Conservation (phyloP, 306 rosid species). For the Coriaria nepalensis region DNA sequence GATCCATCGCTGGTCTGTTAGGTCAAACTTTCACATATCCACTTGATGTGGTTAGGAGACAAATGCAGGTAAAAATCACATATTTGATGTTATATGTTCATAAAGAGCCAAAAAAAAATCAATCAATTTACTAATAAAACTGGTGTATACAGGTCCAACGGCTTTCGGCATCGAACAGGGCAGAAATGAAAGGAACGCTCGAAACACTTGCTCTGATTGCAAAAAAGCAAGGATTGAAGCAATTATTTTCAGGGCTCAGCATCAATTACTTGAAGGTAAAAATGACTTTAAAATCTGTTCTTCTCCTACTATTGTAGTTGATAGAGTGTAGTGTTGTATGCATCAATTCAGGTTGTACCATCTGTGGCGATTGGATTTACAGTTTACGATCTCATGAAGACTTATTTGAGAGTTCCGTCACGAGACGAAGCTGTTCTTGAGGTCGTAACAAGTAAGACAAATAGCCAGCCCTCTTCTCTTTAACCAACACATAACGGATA, state of each 20-base stretch:
- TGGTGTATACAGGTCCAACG: constrained; percentile 57
- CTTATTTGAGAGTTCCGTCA: constrained; percentile 64
- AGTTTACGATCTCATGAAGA: constrained; percentile 72
- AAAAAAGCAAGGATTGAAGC: constrained; percentile 75
- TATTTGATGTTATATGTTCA: constrained; percentile 1
- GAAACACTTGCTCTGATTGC: constrained; percentile 55
- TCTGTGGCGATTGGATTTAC: constrained; percentile 96
- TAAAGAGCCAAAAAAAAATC: constrained; percentile 10
- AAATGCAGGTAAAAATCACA: constrained; percentile 73
- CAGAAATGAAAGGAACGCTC: constrained; percentile 65
- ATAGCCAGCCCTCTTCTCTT: constrained; percentile 32
- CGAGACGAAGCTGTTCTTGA: constrained; percentile 56
- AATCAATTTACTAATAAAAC: too few species aligned
- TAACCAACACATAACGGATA: constrained; percentile 15
- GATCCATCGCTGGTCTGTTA: constrained; percentile 86
- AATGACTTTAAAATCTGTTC: constrained; percentile 9
- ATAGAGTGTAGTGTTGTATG: constrained; percentile 13
- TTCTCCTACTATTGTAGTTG: neutral
- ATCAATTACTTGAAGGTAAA: constrained; percentile 84
- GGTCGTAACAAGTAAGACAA: constrained; percentile 38
- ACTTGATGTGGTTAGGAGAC: constrained; percentile 95
- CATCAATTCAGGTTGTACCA: constrained; percentile 75
- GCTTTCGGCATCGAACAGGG: constrained; percentile 27
- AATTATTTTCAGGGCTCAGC: constrained; percentile 87
- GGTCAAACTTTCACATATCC: constrained; percentile 96